phyloP scores from a whole-genome alignment of 352 stramenopile genomes.

The Blastocystis sp. region DNA sequence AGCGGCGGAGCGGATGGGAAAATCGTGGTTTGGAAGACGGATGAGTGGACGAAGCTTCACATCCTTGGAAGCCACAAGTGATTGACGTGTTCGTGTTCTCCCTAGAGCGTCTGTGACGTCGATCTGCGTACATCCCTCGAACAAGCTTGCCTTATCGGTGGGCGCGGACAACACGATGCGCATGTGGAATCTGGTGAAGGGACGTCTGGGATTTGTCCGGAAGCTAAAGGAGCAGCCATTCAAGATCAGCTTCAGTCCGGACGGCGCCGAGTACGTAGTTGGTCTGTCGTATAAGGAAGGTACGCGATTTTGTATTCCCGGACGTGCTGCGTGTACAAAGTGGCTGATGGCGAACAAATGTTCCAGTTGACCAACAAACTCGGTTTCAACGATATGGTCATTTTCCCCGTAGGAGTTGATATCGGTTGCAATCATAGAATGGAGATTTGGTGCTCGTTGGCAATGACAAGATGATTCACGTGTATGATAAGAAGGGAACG shows the following conservation, averaged over 20 bases:
- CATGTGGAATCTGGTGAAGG: constrained; percentile 79
- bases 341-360: neutral
- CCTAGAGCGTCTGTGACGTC: constrained; percentile 70
- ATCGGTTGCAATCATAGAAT: neutral
- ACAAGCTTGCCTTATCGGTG: constrained; percentile 74
- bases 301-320: neutral
- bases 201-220: constrained; percentile 73
- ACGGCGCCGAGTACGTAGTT: neutral
- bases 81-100: neutral
- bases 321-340: constrained; percentile 4
- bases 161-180: constrained; percentile 71
- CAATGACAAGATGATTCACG: constrained; percentile 52
- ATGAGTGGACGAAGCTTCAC: constrained; percentile 76
- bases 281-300: neutral
- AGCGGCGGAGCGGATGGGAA: constrained; percentile 74
- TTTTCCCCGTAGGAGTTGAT: neutral
- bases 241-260: constrained; percentile 57
- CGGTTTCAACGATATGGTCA: constrained; percentile 28
- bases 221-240: constrained; percentile 70
- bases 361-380: neutral
- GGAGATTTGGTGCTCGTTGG: constrained; percentile 15
- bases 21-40: constrained; percentile 76
- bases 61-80: constrained; percentile 67
- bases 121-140: constrained; percentile 74
- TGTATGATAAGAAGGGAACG: constrained; percentile 3